phyloP scores from a whole-genome alignment of 495 filamentous ascomycete species.

The Talaromyces proteolyticus region DNA sequence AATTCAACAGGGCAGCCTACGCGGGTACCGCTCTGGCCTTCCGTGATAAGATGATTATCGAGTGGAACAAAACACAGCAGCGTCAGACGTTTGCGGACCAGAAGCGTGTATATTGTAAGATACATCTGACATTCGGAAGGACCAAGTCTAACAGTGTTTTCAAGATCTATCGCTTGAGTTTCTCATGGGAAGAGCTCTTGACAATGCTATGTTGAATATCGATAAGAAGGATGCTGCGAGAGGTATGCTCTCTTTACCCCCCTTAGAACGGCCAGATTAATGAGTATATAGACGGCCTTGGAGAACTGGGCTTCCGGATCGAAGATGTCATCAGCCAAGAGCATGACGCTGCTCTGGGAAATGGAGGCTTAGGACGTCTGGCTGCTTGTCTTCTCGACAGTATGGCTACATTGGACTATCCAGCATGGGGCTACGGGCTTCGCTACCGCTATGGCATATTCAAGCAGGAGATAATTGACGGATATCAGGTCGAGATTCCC shows the following conservation, averaged over 20 bases:
- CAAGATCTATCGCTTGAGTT: conserved; percentile 94
- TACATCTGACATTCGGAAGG: not conserved
- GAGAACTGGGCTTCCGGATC: conserved; percentile 89
- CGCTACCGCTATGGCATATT: conserved; percentile 98
- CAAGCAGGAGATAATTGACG: conserved; percentile 97
- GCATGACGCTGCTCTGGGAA: conserved; percentile 93
- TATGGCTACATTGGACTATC: conserved; percentile 86
- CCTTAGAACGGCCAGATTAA: not conserved
- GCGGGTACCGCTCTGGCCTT: conserved; percentile 85
- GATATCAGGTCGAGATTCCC: conserved; percentile 94
- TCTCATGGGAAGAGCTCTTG: conserved; percentile 89
- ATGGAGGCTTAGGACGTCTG: conserved; percentile 89
- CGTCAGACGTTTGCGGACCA: conserved; percentile 83
- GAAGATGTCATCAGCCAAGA: conserved; percentile 95
- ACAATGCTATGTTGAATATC: conserved; percentile 98
- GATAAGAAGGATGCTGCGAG: conserved; percentile 80
- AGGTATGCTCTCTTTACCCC: conserved; percentile 37
- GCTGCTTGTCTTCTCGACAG: conserved; percentile 97
- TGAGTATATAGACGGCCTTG: conserved; percentile 58
- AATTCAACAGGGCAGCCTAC: conserved; percentile 67
- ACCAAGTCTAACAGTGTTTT: too few species aligned
- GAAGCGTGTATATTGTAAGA: conserved; percentile 84
- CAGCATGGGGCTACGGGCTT: conserved; percentile 95
- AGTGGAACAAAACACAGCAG: conserved; percentile 98
- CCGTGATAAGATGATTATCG: conserved; percentile 84